Base-by-base conservation (phyloP, 2,329 filamentous ascomycete species). In the Aureobasidium lini region DNA sequence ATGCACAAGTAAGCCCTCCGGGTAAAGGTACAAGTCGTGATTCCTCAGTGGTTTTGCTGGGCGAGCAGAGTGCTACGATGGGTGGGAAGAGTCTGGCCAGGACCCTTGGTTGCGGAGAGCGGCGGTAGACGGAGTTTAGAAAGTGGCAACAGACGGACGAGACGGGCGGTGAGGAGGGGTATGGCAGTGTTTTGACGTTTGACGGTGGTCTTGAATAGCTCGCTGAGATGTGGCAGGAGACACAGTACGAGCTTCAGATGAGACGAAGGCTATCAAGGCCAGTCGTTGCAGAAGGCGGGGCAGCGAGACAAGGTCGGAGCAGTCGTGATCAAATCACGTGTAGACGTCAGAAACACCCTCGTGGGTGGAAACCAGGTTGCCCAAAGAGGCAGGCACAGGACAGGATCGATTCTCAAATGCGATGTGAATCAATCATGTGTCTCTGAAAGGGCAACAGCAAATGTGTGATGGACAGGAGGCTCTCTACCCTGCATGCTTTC, bases 41-140 rank as follows among this genome's bases (percentile, higher is more conserved):
- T 23, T 28, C n/a, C 40, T 57, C 16, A 11, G 11, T 2, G 31
- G 6, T 34, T 7, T 36, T 57, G 28, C 23, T 39, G 42, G 42
- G 32, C 42, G 23, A 31, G 3, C 6, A 28, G 40, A 13, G 29
- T 39, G 16, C 39, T 56, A 44, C 40, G 40, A 37, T n/a, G 52
- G 31, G 4, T 16, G 31, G 52, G 18, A 9, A 34, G 39, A 15
- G n/a, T 34, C 37, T 32, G 50, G 36, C 39, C 31, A 36, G 52
- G n/a, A 56, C 29, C 52, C 42, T 57, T 23, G 13, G 15, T 16
- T 16, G 53, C 16, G 32, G 34, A n/a, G 28, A 18, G 2, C 57
- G 57, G 57, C 18, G 11, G 34, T 49, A 53, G 34, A 39, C 57
- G 57, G 47, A 43, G 39, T 59, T 59, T 43, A 59, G 37, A 47